Evolutionary conservation across 2,329 filamentous ascomycete species (phyloP).

Genomic region (Calonectria pteridis): DNA sequence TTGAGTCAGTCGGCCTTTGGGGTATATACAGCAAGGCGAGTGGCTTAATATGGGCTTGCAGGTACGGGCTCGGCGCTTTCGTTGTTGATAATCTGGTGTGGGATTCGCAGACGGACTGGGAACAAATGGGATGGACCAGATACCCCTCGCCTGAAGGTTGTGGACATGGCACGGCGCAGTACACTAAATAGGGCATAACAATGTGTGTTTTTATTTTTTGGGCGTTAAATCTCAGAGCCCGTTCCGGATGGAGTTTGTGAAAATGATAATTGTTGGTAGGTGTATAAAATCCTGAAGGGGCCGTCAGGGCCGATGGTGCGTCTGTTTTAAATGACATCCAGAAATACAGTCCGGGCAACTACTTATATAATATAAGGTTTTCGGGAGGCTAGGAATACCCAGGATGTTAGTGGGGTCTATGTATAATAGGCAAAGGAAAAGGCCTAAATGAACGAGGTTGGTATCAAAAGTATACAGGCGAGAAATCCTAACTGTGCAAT

Average conservation of each 20-base stretch:
- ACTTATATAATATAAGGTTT: background rate
- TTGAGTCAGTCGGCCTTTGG: background rate
- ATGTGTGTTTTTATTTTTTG: background rate
- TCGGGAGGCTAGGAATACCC: background rate
- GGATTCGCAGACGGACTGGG: background rate
- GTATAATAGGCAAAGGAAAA: background rate
- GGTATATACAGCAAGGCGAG: background rate
- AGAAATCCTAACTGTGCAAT: background rate
- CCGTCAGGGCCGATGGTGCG: no score
- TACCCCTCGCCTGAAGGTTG: background rate
- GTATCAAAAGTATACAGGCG: background rate
- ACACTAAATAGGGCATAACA: background rate
- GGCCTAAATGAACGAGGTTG: background rate
- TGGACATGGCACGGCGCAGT: background rate
- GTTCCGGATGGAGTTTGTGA: background rate
- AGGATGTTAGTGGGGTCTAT: no score
- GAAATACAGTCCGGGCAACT: no score
- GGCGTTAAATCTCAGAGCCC: background rate
- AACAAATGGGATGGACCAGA: background rate
- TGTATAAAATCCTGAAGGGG: background rate
- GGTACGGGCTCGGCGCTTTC: background rate
- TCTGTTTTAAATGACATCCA: background rate
- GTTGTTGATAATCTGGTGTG: background rate
- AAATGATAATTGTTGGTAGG: background rate
- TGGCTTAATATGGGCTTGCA: background rate